Evolutionary conservation across 768 basidiomycete genomes (phyloP).

Genomic region (Boletus fagicola): DNA sequence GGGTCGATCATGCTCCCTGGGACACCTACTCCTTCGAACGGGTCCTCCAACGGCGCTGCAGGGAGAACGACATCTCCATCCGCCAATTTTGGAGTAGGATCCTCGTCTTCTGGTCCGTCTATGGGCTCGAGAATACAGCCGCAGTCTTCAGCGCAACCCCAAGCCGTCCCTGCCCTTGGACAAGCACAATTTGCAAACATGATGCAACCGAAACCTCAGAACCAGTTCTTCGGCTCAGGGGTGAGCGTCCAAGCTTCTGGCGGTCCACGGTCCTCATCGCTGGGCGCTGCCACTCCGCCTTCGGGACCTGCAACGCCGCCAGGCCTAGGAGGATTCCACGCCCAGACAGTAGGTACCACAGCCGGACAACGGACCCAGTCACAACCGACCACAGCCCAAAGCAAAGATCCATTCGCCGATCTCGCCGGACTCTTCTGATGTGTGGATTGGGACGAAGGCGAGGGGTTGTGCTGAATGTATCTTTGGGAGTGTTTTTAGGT

Average conservation of each 20-base stretch:
- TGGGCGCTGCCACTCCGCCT: conserved; percentile 11
- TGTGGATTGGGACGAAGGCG: neutral
- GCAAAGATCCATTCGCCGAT: conserved; percentile 85
- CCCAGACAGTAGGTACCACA: conserved; percentile 2
- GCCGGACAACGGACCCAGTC: conserved; percentile 24
- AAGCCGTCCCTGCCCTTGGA: neutral
- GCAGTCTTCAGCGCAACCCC: conserved; percentile 1
- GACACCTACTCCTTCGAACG: conserved; percentile 35
- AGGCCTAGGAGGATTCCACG: conserved; percentile 1
- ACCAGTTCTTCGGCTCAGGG: conserved; percentile 2
- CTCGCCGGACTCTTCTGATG: conserved; percentile 69
- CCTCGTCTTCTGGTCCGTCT: conserved; percentile 1
- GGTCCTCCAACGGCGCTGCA: conserved; percentile 12
- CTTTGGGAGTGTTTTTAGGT: neutral
- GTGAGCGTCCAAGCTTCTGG: neutral
- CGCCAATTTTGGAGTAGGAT: neutral
- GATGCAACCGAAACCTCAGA: conserved; percentile 21
- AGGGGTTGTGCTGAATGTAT: neutral
- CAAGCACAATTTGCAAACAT: conserved; percentile 11
- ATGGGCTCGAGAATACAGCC: conserved; percentile 7
- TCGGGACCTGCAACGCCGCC: conserved; percentile 16
- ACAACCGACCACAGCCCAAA: conserved; percentile 29
- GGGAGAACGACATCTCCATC: conserved; percentile 18
- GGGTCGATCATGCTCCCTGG: conserved; percentile 45
- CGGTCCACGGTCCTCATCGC: conserved; percentile 7